A percentile compares a stretch with the other conserved stretches of the same genome.
These are phyloP conservation scores for Magnaporthiopsis rhizophila DNA, from an alignment of 2,329 filamentous ascomycete genomes.

Conservation along the genomic window DNA sequence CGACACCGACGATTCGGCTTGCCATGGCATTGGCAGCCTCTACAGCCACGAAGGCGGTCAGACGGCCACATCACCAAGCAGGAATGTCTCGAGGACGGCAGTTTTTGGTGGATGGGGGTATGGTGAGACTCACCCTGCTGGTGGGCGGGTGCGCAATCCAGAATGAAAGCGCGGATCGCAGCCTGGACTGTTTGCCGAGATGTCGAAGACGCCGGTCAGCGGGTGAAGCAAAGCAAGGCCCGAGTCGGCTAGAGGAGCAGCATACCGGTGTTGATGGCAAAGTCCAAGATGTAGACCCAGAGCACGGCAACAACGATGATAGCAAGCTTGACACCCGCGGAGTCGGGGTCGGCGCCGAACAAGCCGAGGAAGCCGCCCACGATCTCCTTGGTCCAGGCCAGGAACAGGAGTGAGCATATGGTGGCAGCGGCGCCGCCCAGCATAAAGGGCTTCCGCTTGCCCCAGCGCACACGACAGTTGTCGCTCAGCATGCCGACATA, in stretches of 20 bases:
- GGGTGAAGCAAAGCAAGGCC: not conserved
- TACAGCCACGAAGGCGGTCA: slow-evolving; percentile 16
- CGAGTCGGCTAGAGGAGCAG: not conserved
- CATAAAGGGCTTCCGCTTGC: slow-evolving; percentile 77
- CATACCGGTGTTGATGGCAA: slow-evolving; percentile 84
- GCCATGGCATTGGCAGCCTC: slow-evolving; percentile 93
- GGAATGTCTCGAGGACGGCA: not conserved
- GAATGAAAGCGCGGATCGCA: slow-evolving; percentile 82
- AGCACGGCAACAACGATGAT: slow-evolving; percentile 75
- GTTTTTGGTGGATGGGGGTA: not conserved
- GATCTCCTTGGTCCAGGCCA: slow-evolving; percentile 68
- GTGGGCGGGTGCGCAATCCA: slow-evolving; percentile 85
- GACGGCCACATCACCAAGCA: not conserved
- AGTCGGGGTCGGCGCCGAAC: slow-evolving; percentile 63
- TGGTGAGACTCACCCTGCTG: slow-evolving; percentile 55
- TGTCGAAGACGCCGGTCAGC: not conserved
- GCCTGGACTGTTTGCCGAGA: slow-evolving; percentile 60
- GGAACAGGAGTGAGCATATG: slow-evolving; percentile 56
- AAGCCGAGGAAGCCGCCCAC: slow-evolving; percentile 59
- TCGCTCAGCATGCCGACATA: slow-evolving; percentile 78
- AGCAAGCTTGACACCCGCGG: slow-evolving; percentile 51
- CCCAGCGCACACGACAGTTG: slow-evolving; percentile 65
- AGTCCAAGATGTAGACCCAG: slow-evolving; percentile 85
- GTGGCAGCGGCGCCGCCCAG: slow-evolving; percentile 61
- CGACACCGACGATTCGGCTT: slow-evolving; percentile 74